These are phyloP conservation scores for Tieghemostelium lacteum DNA, from an alignment of 78 protist species.

Conservation along the genomic window DNA sequence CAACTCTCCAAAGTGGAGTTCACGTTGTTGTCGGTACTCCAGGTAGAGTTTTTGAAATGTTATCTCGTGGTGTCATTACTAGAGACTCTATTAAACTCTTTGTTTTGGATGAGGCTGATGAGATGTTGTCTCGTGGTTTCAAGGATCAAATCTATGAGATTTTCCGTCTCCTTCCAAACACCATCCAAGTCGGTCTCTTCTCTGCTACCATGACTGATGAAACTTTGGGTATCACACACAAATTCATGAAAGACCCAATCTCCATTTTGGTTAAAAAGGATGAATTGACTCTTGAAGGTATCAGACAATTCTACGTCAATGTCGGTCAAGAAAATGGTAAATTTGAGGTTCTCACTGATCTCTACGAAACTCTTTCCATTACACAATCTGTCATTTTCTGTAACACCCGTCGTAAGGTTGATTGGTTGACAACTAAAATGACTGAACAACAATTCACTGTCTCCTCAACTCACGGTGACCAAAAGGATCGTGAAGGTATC, in stretches of 20 bases:
- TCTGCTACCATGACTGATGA: conserved; percentile 99
- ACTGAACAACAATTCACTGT: conserved; percentile 92
- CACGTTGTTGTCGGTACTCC: conserved; percentile 99
- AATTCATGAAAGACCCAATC: conserved; percentile 98
- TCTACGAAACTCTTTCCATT: conserved; percentile 98
- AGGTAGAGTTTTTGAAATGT: conserved; percentile 99
- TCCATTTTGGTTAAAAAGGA: conserved; percentile 98
- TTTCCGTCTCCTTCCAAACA: conserved; percentile 94
- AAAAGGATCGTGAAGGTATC: conserved; percentile 97
- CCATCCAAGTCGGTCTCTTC: conserved; percentile 97
- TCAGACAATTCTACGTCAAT: conserved; percentile 98
- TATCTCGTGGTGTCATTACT: conserved; percentile 92
- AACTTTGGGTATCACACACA: conserved; percentile 96
- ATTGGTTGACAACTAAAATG: conserved; percentile 94
- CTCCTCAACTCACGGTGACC: conserved; percentile 98
- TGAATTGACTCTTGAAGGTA: conserved; percentile 99
- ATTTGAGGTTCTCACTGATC: conserved; percentile 98
- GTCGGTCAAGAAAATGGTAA: conserved; percentile 97
- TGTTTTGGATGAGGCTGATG: conserved; percentile 99
- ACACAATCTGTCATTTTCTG: conserved; percentile 98
- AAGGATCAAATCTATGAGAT: conserved; percentile 99
- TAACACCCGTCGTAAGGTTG: conserved; percentile 98
- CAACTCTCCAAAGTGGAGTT: conserved; percentile 87
- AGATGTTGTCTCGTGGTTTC: conserved; percentile 99
- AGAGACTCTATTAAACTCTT: conserved; percentile 87